Evolutionary conservation across 2,329 filamentous ascomycete genomes (phyloP), one percentile per base, ranked within the genome.

Genomic region (Colletotrichum tamarilloi): DNA sequence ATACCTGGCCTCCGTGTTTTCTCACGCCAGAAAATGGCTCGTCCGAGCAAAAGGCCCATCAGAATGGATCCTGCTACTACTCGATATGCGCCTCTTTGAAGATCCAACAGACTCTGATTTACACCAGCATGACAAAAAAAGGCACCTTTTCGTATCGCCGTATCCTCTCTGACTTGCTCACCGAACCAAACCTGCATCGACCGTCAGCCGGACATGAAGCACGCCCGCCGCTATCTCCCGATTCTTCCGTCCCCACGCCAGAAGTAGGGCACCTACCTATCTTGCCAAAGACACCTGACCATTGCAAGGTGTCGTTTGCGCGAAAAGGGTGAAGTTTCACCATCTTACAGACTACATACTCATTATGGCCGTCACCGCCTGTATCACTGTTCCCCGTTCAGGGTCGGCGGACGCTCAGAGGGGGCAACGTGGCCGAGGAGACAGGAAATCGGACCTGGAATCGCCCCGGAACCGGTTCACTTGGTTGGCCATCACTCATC

Each of bases 11-110:
- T 56, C 26, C 12, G 53, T 59, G 12, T 71, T 73, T 56, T 71
- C 53, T 26, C 57, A 30, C 62, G 65, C 62, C 71, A 73, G 71
- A 71, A 73, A 73, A 73, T 73, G 71, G 71, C 71, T 73, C 71
- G 67, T 73, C 71, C 71, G 71, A 73, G 56, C 35, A 49, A 12
- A 32, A 62, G 60, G 67, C 35, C 67, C 70, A 73, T 70, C 55
- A n/a, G 60, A 28, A 73, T 73, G 60, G 66, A 46, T 60, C 53
- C 67, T 59, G 28, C 38, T 26, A 42, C 46, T 46, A 28, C 62
- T 35, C 30, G 28, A 32, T 38, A 30, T 73, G 71, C 60, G 55
- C 67, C 55, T 32, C 65, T 65, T 66, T 52, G 70, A 22, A 32
- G 59, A 69, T 57, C 66, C 66, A 69, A 69, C 66, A 67, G 42